Evolutionary conservation across 345 rosid species (phyloP), one percentile per base, ranked within the genome.

Genomic region (Hibiscus trionum): DNA sequence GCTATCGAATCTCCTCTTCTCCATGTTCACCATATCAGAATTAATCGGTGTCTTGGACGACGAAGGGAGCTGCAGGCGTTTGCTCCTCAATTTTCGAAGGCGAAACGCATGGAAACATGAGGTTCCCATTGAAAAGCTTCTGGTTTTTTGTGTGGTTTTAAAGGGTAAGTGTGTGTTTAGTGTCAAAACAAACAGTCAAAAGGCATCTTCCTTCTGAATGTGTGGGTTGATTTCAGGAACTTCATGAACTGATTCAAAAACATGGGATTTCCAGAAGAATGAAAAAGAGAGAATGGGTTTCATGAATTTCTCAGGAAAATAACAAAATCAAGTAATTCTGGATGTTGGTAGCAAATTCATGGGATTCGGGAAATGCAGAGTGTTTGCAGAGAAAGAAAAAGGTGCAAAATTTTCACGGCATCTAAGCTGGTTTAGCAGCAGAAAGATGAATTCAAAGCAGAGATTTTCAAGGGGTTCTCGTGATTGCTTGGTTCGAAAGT

Each of bases 161-260:
- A 35, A 44, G 0, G 44, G 14, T 6, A 42, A 12, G 52, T 47
- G 15, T 47, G 4, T 47, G 14, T 11, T 47, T 47, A 47, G 52
- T 47, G 44, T 76, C 78, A 81, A 82, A 72, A 68, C 76, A 77
- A 77, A 80, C 82, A 50, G 79, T 83, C 86, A 81, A 72, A 84
- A 82, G 82, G 73, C 76, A 66, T 75, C 79, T 79, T 87, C 87
- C 96, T 84, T 76, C 93, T 91, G 91, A 91, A 94, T 47, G 96
- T 90, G 82, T 91, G 99, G 72, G 87, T 91, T 69, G 97, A 88
- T 86, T 89, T 92, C 46, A 95, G 80, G 79, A 95, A 95, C 80
- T 95, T 96, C 99, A 92, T 90, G 87, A 92, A 95, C 88, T 86
- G 93, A 87, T 95, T 92, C 80, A 89, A 79, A 84, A 90, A 90